Percentiles rank a stretch among this genome's conserved stretches.
These are phyloP conservation scores for Monosporascus sp. DNA, from an alignment of 2,329 filamentous ascomycete genomes.

Conservation along the genomic window DNA sequence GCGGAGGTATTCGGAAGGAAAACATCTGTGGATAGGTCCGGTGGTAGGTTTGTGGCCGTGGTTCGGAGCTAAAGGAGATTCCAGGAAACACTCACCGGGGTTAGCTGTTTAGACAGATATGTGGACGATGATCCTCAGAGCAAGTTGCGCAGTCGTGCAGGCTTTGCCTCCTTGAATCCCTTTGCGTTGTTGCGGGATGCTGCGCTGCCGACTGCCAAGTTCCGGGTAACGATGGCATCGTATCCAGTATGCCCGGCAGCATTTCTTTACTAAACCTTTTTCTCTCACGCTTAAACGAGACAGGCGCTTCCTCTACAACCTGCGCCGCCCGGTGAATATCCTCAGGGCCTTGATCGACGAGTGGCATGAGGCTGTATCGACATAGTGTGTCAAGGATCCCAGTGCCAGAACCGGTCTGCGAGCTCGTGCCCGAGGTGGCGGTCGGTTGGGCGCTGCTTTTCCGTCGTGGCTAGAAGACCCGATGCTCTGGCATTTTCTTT, in stretches of 20 bases:
- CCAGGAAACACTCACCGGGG: background rate
- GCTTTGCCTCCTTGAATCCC: background rate
- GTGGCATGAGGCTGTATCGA: conserved; percentile 23
- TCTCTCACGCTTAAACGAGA: conserved; percentile 1
- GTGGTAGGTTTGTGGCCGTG: no score
- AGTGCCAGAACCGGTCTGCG: conserved; percentile 1
- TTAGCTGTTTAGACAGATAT: background rate
- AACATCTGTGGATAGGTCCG: no score
- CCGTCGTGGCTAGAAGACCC: conserved; percentile 12
- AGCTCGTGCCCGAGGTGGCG: background rate
- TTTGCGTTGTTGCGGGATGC: background rate
- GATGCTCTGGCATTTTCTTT: conserved; percentile 12
- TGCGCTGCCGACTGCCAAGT: conserved; percentile 6
- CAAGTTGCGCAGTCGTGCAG: background rate
- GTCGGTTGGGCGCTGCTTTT: conserved; percentile 9
- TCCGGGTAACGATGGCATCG: conserved; percentile 1
- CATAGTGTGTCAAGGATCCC: conserved; percentile 16
- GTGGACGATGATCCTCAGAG: background rate
- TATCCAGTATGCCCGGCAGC: conserved; percentile 18
- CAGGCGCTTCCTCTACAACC: conserved; percentile 4
- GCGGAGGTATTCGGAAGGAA: no score
- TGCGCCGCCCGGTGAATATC: conserved; percentile 6
- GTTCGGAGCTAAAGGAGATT: background rate
- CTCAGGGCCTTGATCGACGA: conserved; percentile 18
- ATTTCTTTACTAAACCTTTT: conserved; percentile 16